These are phyloP conservation scores for Saccharomycopsis fibuligera DNA, from an alignment of 805 yeast species.

Conservation along the genomic window DNA sequence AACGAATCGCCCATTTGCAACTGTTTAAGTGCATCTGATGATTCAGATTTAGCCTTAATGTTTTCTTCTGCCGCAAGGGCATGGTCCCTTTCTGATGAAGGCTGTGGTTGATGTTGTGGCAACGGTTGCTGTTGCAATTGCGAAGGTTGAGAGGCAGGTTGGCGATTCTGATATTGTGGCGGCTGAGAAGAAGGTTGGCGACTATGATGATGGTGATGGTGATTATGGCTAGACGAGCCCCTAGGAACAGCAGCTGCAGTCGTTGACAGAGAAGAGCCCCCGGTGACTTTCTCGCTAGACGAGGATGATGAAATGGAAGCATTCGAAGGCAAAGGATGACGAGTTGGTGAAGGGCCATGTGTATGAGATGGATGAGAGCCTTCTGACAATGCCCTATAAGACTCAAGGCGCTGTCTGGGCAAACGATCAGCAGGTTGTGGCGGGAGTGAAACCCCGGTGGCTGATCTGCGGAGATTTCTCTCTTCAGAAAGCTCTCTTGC, in stretches of 20 bases:
- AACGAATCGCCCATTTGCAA: conserved; percentile 77
- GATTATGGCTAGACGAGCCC: no score
- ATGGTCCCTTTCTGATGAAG: no score
- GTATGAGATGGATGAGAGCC: no score
- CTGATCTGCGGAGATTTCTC: neutral
- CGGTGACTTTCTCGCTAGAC: no score
- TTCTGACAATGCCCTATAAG: conserved; percentile 12
- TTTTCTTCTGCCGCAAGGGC: neutral
- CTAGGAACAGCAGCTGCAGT: no score
- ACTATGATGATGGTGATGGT: no score
- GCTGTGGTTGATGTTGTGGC: neutral
- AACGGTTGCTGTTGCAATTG: neutral
- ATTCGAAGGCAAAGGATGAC: neutral
- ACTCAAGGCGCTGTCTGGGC: conserved; percentile 17
- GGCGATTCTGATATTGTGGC: no score
- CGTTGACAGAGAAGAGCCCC: no score
- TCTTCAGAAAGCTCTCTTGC: conserved; percentile 32
- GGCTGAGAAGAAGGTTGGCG: neutral
- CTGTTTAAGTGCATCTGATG: conserved; percentile 61
- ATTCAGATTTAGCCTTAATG: conserved; percentile 5
- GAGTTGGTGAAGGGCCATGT: neutral
- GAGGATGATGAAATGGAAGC: no score
- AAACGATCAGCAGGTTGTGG: conserved; percentile 1
- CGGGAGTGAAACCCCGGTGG: neutral
- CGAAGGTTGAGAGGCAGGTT: neutral